Evolutionary conservation across 768 basidiomycete genomes (phyloP).

Genomic region (Tulasnella sp.): DNA sequence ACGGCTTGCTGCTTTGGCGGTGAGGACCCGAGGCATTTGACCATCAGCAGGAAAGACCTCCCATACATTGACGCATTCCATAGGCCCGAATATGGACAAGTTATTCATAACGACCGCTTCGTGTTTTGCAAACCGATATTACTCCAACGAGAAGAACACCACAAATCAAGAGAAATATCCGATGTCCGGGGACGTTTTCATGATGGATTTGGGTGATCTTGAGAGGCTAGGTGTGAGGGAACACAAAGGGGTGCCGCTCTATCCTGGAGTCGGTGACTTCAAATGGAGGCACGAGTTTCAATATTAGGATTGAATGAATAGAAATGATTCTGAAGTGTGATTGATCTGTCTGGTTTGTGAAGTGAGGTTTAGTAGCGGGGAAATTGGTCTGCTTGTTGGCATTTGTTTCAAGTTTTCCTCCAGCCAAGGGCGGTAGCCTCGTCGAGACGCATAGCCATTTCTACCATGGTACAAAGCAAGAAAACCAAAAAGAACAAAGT

Average conservation of each 20-base stretch:
- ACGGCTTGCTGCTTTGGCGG: slow-evolving; percentile 75
- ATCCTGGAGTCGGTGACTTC: slow-evolving; percentile 13
- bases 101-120: slow-evolving; percentile 59
- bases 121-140: slow-evolving; percentile 53
- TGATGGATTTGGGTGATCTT: slow-evolving; percentile 48
- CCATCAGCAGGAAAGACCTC: neutral
- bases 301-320: neutral
- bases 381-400: neutral
- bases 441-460: neutral
- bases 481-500: slow-evolving; percentile 89
- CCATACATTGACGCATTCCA: slow-evolving; percentile 18
- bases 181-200: slow-evolving; percentile 61
- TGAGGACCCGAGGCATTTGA: slow-evolving; percentile 41
- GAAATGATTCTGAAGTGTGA: neutral
- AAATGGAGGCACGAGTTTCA: slow-evolving; percentile 32
- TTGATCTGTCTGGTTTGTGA: neutral
- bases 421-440: neutral
- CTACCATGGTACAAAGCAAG: slow-evolving; percentile 78
- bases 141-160: slow-evolving; percentile 50
- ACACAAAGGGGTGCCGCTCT: neutral
- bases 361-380: neutral
- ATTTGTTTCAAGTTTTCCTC: slow-evolving; percentile 5
- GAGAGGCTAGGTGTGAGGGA: neutral
- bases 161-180: slow-evolving; percentile 54
- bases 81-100: slow-evolving; percentile 64